Conservation (phyloP, 495 filamentous ascomycete species). For the Geoglossum glabrum region DNA sequence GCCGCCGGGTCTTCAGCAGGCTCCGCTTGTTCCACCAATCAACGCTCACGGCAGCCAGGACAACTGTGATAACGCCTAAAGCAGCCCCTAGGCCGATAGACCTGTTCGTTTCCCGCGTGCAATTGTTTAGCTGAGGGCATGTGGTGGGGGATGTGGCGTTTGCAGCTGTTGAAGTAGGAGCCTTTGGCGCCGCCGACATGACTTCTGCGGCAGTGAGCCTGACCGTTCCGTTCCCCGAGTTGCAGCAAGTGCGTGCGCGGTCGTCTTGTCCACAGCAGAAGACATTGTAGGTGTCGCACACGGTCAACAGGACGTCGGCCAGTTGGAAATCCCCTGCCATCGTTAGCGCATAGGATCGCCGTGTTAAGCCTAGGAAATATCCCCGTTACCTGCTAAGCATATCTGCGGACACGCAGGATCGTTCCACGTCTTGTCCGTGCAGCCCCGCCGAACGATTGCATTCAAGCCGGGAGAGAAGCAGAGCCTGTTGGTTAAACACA, state of each 20-base stretch:
- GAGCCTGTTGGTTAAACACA: background rate
- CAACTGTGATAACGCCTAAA: background rate
- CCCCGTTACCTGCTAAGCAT: background rate
- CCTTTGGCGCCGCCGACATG: background rate
- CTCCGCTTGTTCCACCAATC: background rate
- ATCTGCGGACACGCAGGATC: background rate
- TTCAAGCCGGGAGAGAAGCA: background rate
- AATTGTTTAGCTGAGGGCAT: background rate
- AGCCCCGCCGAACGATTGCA: background rate
- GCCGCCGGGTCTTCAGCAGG: too few relatives aligned
- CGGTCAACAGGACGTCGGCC: background rate
- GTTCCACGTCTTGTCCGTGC: background rate
- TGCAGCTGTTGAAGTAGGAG: background rate
- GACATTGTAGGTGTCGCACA: background rate
- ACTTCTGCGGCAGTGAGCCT: too few relatives aligned
- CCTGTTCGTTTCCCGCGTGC: too few relatives aligned
- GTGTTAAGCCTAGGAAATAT: background rate
- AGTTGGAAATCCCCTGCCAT: background rate
- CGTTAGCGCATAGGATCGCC: background rate
- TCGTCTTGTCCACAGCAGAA: background rate
- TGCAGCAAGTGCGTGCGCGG: background rate
- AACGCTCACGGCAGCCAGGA: background rate
- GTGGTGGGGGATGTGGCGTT: background rate
- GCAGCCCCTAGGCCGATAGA: background rate
- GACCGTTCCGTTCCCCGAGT: background rate